phyloP scores from a whole-genome alignment of 495 filamentous ascomycete genomes.

The Aspergillus homomorphus region DNA sequence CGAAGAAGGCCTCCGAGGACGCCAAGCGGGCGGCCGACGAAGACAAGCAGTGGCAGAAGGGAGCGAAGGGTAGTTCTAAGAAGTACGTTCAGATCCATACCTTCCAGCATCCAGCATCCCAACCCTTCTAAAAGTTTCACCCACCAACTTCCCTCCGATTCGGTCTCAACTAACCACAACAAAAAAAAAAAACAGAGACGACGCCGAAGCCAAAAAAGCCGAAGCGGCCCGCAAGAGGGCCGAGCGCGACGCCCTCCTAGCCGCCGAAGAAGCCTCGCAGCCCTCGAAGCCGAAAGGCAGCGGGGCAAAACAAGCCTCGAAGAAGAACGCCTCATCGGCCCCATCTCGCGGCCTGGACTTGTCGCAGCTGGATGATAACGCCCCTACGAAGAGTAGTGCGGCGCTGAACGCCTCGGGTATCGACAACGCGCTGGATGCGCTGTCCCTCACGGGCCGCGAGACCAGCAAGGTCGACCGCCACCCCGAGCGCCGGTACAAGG shows the following conservation, averaged over 20 bases:
- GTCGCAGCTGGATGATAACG: slow-evolving; percentile 60
- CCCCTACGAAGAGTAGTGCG: slow-evolving; percentile 37
- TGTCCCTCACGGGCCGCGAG: slow-evolving; percentile 57
- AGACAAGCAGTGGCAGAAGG: slow-evolving; percentile 77
- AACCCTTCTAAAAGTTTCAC: neutral
- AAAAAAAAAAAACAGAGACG: slow-evolving; percentile 55
- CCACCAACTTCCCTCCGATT: neutral
- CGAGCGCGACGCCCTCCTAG: slow-evolving; percentile 77
- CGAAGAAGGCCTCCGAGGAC: slow-evolving; percentile 69
- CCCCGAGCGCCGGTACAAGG: slow-evolving; percentile 80
- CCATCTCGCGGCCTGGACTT: slow-evolving; percentile 54
- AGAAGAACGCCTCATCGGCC: slow-evolving; percentile 61
- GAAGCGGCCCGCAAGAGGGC: slow-evolving; percentile 85
- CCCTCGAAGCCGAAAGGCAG: slow-evolving; percentile 57
- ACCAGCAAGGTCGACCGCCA: slow-evolving; percentile 74
- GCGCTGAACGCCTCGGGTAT: slow-evolving; percentile 79
- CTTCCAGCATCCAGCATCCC: neutral
- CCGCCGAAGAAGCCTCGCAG: slow-evolving; percentile 71
- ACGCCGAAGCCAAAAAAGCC: slow-evolving; percentile 79
- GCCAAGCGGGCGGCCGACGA: slow-evolving; percentile 67
- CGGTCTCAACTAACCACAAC: slow-evolving; percentile 16
- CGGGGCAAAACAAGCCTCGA: slow-evolving; percentile 53
- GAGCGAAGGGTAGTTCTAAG: slow-evolving; percentile 76
- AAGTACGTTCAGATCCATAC: slow-evolving; percentile 58
- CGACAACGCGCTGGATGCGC: slow-evolving; percentile 84